Evolutionary conservation across 306 rosid genomes (phyloP).

Genomic region (Spatholobus suberectus): DNA sequence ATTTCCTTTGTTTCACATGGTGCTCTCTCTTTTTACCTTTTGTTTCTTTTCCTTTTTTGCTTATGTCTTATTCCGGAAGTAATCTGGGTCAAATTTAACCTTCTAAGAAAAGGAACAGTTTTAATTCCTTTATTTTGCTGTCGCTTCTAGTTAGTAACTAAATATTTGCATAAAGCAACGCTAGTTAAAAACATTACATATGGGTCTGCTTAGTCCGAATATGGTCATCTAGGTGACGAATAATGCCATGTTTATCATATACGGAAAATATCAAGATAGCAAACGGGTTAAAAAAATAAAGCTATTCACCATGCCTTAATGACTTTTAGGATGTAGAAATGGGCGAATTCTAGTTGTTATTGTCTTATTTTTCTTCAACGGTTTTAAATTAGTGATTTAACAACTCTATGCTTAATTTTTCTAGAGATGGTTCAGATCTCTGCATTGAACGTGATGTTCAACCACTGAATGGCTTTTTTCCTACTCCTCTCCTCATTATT

Average conservation of each 20-base stretch:
- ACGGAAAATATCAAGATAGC: conserved; percentile 9
- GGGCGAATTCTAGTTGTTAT: neutral
- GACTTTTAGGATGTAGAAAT: neutral
- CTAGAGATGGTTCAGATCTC: conserved; percentile 15
- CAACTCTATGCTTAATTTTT: neutral
- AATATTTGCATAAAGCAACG: neutral
- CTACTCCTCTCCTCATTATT: neutral
- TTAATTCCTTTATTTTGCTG: conserved; percentile 6
- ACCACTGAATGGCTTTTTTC: conserved; percentile 27
- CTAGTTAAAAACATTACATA: conserved; percentile 19
- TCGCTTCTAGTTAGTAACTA: conserved; percentile 13
- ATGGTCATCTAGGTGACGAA: neutral
- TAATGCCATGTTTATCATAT: conserved; percentile 7
- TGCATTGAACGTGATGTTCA: conserved; percentile 21
- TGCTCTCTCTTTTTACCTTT: conserved; percentile 38
- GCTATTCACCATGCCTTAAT: conserved; percentile 1
- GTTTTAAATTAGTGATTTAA: conserved; percentile 15
- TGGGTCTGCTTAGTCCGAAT: neutral
- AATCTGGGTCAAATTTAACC: conserved; percentile 32
- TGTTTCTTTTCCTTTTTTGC: conserved; percentile 38
- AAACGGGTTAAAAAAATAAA: neutral
- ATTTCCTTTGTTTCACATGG: conserved; percentile 44
- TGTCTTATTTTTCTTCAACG: neutral
- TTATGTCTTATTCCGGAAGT: conserved; percentile 45
- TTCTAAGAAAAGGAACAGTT: conserved; percentile 38